These are phyloP conservation scores for Boletus pseudopeckii DNA, from an alignment of 768 basidiomycete species.

Conservation along the genomic window DNA sequence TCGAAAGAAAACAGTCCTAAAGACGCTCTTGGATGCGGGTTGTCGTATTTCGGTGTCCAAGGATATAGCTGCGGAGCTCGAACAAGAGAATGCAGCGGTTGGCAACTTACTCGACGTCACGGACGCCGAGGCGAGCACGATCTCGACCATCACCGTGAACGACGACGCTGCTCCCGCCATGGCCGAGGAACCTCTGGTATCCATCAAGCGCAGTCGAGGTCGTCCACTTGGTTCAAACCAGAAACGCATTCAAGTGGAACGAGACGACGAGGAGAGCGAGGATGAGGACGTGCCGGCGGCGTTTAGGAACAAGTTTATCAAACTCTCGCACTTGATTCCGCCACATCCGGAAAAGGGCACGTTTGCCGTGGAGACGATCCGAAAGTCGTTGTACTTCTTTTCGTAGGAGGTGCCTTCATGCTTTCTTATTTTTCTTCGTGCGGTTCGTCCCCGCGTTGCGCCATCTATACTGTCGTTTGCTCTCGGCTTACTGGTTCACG, in stretches of 20 bases:
- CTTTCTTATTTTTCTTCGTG: neutral
- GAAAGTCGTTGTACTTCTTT: slow-evolving; percentile 88
- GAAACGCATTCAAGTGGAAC: slow-evolving; percentile 13
- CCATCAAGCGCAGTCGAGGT: slow-evolving; percentile 14
- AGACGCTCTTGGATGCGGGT: slow-evolving; percentile 44
- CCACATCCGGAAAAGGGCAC: slow-evolving; percentile 79
- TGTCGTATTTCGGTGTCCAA: slow-evolving; percentile 40
- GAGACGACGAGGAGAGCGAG: slow-evolving; percentile 8
- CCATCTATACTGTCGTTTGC: neutral
- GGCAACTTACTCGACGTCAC: slow-evolving; percentile 36
- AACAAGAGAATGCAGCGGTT: slow-evolving; percentile 22
- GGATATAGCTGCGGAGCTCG: slow-evolving; percentile 35
- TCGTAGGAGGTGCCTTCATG: slow-evolving; percentile 44
- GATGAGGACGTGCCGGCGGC: slow-evolving; percentile 24
- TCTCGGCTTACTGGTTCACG: neutral
- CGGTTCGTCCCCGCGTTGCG: neutral
- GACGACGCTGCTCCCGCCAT: neutral
- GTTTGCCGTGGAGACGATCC: slow-evolving; percentile 82
- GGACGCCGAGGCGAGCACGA: slow-evolving; percentile 34
- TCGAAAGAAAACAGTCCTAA: slow-evolving; percentile 34
- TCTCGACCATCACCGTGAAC: slow-evolving; percentile 24
- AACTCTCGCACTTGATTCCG: slow-evolving; percentile 72
- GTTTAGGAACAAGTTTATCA: slow-evolving; percentile 61
- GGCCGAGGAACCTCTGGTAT: neutral
- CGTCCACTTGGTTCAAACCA: slow-evolving; percentile 20